Evolutionary conservation across 805 yeast species (phyloP).

Genomic region (Lipomyces starkeyi): DNA sequence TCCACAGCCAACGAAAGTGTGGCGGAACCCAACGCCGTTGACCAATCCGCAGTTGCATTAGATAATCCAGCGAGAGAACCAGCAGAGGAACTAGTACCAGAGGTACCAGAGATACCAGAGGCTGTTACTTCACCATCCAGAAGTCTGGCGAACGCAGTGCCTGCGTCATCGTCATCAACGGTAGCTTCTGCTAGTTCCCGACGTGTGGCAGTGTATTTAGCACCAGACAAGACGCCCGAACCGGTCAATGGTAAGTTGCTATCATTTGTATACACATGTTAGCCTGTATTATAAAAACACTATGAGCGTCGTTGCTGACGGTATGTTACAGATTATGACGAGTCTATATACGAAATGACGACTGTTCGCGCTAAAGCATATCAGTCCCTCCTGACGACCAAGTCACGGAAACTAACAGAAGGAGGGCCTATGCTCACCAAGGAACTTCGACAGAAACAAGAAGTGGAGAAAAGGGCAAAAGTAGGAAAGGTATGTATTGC

Average conservation of each 20-base stretch:
- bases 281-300: not conserved
- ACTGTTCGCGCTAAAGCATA: constrained; percentile 37
- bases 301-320: not conserved
- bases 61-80: not conserved
- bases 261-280: not conserved
- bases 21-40: not conserved
- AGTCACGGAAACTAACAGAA: constrained; percentile 36
- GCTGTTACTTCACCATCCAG: not conserved
- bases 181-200: not conserved
- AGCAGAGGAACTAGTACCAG: not conserved
- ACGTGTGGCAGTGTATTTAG: constrained; percentile 20
- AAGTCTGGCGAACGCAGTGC: not conserved
- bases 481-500: constrained; percentile 26
- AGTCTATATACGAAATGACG: constrained; percentile 37
- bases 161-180: not conserved
- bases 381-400: constrained; percentile 36
- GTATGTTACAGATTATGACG: constrained; percentile 32
- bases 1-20: not conserved
- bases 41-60: not conserved
- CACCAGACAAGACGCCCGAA: constrained; percentile 17
- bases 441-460: constrained; percentile 48
- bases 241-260: constrained; percentile 13
- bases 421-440: constrained; percentile 53
- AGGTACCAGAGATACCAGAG: too few species aligned
- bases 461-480: constrained; percentile 41